phyloP scores from a whole-genome alignment of 1,284 basidiomycete species.

The Cutaneotrichosporon cutaneum region DNA sequence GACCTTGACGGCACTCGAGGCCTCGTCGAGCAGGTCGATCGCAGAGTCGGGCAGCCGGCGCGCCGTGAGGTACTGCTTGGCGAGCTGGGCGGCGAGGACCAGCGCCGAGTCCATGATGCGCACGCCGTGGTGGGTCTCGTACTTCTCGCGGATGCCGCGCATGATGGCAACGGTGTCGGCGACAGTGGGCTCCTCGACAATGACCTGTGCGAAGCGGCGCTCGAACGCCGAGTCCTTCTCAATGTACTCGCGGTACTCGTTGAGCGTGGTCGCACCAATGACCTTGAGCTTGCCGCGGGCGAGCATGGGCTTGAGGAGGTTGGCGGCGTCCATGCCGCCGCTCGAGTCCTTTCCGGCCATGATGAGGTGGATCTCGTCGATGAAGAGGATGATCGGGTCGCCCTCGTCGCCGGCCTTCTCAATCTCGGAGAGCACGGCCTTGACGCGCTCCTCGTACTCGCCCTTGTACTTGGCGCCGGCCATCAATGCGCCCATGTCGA shows the following conservation, averaged over 20 bases:
- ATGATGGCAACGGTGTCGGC: slow-evolving; percentile 85
- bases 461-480: slow-evolving; percentile 93
- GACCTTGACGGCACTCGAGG: slow-evolving; percentile 72
- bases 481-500: slow-evolving; percentile 92
- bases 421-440: slow-evolving; percentile 83
- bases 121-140: slow-evolving; percentile 76
- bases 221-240: slow-evolving; percentile 94
- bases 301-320: slow-evolving; percentile 84
- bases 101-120: slow-evolving; percentile 86
- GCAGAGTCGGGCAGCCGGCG: slow-evolving; percentile 83
- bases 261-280: slow-evolving; percentile 91
- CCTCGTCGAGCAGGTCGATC: slow-evolving; percentile 91
- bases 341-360: slow-evolving; percentile 59
- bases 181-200: slow-evolving; percentile 89
- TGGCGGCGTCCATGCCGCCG: slow-evolving; percentile 62
- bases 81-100: slow-evolving; percentile 86
- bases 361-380: slow-evolving; percentile 90
- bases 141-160: slow-evolving; percentile 81
- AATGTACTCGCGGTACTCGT: slow-evolving; percentile 93
- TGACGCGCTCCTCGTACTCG: slow-evolving; percentile 97
- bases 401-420: slow-evolving; percentile 86
- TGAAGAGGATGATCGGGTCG: slow-evolving; percentile 84
- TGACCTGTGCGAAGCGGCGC: slow-evolving; percentile 89
- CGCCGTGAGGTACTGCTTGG: slow-evolving; percentile 89
- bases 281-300: slow-evolving; percentile 86